Evolutionary conservation across 768 basidiomycete species (phyloP).

Genomic region (Cytidiella melzeri): DNA sequence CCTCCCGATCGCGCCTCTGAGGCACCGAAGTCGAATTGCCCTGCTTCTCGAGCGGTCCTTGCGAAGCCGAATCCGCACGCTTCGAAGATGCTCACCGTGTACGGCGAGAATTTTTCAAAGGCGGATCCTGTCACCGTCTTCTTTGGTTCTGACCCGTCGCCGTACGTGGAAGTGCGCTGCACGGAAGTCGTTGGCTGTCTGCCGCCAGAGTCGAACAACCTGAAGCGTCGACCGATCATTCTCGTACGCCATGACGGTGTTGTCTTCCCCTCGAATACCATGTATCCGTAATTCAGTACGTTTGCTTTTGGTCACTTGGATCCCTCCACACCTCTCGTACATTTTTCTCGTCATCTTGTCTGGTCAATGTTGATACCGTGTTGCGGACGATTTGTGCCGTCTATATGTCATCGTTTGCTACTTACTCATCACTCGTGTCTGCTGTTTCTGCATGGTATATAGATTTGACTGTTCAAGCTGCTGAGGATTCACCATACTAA

Average conservation of each 20-base stretch:
- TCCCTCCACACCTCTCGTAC: not conserved
- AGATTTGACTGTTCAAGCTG: not conserved
- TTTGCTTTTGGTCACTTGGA: conserved; percentile 16
- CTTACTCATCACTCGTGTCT: not conserved
- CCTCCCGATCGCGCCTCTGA: conserved; percentile 85
- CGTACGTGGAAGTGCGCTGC: conserved; percentile 84
- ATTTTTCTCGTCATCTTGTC: not conserved
- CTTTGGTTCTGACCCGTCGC: conserved; percentile 82
- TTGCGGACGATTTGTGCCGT: no score
- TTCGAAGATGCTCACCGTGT: conserved; percentile 77
- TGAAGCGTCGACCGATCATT: conserved; percentile 73
- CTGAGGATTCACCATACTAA: not conserved
- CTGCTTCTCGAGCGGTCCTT: conserved; percentile 58
- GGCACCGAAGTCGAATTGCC: conserved; percentile 67
- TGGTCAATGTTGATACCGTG: conserved; percentile 3
- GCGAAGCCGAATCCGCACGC: conserved; percentile 75
- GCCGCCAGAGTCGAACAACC: conserved; percentile 61
- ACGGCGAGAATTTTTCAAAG: conserved; percentile 88
- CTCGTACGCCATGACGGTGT: conserved; percentile 82
- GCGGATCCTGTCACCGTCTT: conserved; percentile 75
- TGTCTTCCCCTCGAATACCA: conserved; percentile 76
- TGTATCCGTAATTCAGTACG: conserved; percentile 61
- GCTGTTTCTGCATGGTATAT: not conserved
- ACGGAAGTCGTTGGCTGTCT: conserved; percentile 79
- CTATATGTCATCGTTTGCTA: no score